Percentiles rank a stretch among this genome's conserved stretches.
phyloP scores from a whole-genome alignment of 2,329 filamentous ascomycete species.

The Colletotrichum euphorbiae region DNA sequence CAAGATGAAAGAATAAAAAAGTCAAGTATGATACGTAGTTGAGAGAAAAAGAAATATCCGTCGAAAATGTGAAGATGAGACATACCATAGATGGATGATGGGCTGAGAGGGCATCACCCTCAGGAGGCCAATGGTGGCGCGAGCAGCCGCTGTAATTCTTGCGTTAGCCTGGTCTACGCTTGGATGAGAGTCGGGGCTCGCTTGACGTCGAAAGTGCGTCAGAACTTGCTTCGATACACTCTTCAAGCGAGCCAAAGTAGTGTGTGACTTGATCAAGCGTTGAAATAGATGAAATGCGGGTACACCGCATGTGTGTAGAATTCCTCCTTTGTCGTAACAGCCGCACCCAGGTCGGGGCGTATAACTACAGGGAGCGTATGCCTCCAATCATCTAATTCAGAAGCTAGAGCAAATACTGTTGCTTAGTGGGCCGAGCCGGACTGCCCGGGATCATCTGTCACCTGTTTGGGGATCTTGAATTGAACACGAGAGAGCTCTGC shows the following conservation, averaged over 20 bases:
- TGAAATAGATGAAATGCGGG: constrained; percentile 23
- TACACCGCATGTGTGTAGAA: constrained; percentile 5
- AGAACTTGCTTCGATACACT: constrained; percentile 13
- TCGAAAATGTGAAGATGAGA: neutral
- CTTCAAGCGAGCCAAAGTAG: constrained; percentile 14
- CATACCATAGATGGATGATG: constrained; percentile 25
- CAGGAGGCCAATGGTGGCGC: constrained; percentile 22
- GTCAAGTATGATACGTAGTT: too few relatives aligned
- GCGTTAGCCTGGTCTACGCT: constrained; percentile 15
- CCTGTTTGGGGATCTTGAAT: constrained; percentile 13
- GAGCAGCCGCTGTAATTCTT: constrained; percentile 25
- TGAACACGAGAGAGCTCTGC: constrained; percentile 21
- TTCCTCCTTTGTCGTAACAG: neutral
- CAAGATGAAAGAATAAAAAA: too few relatives aligned
- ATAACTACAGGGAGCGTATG: neutral
- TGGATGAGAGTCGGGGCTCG: neutral
- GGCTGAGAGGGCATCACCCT: constrained; percentile 20
- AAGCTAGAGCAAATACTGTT: neutral
- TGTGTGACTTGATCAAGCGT: constrained; percentile 22
- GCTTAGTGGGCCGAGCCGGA: neutral
- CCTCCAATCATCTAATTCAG: constrained; percentile 30
- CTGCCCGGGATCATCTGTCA: constrained; percentile 14
- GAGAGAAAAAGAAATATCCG: neutral
- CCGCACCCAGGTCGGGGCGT: neutral
- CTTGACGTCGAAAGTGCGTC: neutral